These are phyloP conservation scores for Zygoascus flipseniorum DNA, from an alignment of 805 yeast genomes.

Conservation along the genomic window DNA sequence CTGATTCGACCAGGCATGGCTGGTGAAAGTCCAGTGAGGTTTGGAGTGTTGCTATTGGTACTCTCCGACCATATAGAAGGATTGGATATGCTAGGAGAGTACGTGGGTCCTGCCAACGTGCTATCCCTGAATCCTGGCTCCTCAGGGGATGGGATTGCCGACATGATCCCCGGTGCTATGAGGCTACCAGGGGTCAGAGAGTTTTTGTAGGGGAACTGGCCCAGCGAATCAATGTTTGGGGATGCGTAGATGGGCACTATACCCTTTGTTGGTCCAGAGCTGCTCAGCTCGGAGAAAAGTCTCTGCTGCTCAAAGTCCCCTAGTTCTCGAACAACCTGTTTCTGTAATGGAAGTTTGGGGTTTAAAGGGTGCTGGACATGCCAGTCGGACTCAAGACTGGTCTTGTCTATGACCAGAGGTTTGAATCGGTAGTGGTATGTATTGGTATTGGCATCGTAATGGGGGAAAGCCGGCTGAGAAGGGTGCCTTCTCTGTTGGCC, in stretches of 20 bases:
- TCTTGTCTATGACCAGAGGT: neutral
- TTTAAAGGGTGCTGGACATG: neutral
- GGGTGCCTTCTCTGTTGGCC: neutral
- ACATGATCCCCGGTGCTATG: neutral
- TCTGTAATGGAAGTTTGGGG: neutral
- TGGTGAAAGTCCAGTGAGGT: neutral
- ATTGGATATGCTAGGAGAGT: neutral
- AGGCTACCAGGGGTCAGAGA: constrained; percentile 19
- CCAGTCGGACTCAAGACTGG: neutral
- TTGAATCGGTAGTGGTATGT: neutral
- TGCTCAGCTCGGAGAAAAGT: neutral
- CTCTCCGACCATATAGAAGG: neutral
- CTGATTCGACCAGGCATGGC: neutral
- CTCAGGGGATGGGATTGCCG: constrained; percentile 79
- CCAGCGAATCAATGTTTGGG: constrained; percentile 17
- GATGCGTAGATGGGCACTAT: constrained; percentile 22
- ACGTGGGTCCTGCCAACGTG: neutral
- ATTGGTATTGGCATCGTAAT: neutral
- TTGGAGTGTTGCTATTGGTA: neutral
- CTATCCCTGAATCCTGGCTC: constrained; percentile 33
- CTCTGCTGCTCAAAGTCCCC: neutral
- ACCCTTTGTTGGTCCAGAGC: neutral
- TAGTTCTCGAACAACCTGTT: neutral
- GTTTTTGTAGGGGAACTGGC: constrained; percentile 24
- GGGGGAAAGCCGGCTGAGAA: neutral